Evolutionary conservation across 129 eudicot species (phyloP), one percentile per base, ranked within the genome.

Genomic region (Tagetes patula): DNA sequence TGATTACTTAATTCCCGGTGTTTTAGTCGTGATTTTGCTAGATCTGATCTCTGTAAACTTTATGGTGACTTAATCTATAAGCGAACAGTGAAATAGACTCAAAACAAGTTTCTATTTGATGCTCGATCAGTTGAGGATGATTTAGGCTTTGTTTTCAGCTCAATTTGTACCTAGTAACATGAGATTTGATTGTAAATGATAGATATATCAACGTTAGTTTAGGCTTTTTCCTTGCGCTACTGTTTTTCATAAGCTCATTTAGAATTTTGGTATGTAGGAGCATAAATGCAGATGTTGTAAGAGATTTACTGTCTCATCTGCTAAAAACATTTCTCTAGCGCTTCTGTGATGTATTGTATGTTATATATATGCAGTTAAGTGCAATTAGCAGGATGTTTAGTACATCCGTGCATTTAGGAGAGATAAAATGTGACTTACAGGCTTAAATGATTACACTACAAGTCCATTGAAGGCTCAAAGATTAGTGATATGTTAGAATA

Each of bases 81-180:
- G 63, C 53, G 63, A n/a, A 62, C 63, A 27, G 49, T 1, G 9
- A 56, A 20, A 69, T 48, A 56, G 62, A 46, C 14, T 59, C 42
- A 12, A 37, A 56, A 20, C 48, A 46, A 47, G 53, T 54, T 59
- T 56, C 53, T 65, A 8, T 77, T 37, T 39, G 34, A 70, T 77
- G 65, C 27, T 42, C 45, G 63, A 64, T 31, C 48, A 48, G 69
- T 53, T 65, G 42, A 61, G 48, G 30, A 38, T 55, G 61, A 43
- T 65, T 78, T 64, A 50, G 20, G 3, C 61, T 64, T 69, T 39
- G 69, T 65, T 79, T 69, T 63, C 37, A 40, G 68, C 67, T 78
- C 13, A 11, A 72, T 36, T 36, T 11, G 69, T 53, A 55, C n/a
- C 42, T 65, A 54, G 12, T 79, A 43, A 52, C 68, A 63, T 42